A percentile compares a stretch with the other conserved stretches of the same genome.
phyloP scores from a whole-genome alignment of 352 stramenopile genomes.

The Pythium grandisporangium region DNA sequence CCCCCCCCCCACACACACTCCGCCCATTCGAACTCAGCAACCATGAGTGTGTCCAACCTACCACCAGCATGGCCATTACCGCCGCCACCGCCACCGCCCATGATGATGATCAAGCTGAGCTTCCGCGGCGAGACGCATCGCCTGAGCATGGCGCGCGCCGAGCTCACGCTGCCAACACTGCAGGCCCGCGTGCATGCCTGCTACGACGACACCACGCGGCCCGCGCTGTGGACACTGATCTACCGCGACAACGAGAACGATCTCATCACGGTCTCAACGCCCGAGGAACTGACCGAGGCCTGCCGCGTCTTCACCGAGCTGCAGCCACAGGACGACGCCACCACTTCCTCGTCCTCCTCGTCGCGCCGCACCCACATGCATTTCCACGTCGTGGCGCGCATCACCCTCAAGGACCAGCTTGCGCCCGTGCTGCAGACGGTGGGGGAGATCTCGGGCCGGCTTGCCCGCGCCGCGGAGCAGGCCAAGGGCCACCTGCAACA shows the following conservation, averaged over 20 bases:
- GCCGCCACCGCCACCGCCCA: background rate
- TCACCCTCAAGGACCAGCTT: constrained; percentile 36
- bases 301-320: constrained; percentile 33
- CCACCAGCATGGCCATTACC: background rate
- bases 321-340: too few species aligned
- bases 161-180: constrained; percentile 36
- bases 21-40: too few species aligned
- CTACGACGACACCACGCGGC: constrained; percentile 20
- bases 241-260: constrained; percentile 71
- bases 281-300: constrained; percentile 46
- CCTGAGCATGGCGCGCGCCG: constrained; percentile 17
- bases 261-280: constrained; percentile 42
- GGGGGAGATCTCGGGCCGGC: constrained; percentile 29
- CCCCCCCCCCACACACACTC: too few species aligned
- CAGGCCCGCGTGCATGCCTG: constrained; percentile 22
- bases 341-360: constrained; percentile 1
- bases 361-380: constrained; percentile 19
- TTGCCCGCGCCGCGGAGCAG: constrained; percentile 22
- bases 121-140: constrained; percentile 37
- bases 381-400: constrained; percentile 41
- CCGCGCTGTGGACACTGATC: constrained; percentile 32
- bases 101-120: constrained; percentile 46
- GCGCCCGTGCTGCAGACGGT: constrained; percentile 36
- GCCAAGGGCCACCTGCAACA: constrained; percentile 17
- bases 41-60: background rate